These are phyloP conservation scores for Alternaria incomplexa DNA, from an alignment of 2,329 filamentous ascomycete genomes.

Conservation along the genomic window DNA sequence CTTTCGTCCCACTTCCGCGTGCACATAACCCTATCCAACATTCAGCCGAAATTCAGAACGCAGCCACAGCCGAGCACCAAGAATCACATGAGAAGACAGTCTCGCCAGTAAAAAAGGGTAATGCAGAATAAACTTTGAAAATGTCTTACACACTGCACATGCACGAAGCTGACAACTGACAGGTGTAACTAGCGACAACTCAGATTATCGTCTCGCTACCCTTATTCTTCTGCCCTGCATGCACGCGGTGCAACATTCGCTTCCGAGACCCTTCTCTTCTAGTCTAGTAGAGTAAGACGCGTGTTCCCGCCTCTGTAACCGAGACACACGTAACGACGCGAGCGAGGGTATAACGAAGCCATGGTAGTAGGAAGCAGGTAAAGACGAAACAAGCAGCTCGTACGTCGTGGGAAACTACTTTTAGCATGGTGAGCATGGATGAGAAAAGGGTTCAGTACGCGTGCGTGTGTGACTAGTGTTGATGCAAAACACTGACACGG, in stretches of 20 bases:
- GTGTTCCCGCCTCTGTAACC: constrained; percentile 20
- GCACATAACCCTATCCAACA: background rate
- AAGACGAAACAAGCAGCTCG: background rate
- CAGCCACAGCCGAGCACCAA: background rate
- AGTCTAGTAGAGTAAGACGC: constrained; percentile 1
- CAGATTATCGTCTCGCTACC: constrained; percentile 22
- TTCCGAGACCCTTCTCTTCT: constrained; percentile 10
- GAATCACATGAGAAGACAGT: background rate
- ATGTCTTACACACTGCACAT: background rate
- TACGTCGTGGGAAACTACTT: background rate
- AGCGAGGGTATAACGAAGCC: background rate
- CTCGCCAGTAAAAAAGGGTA: background rate
- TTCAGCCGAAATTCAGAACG: too few relatives aligned
- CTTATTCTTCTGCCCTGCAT: constrained; percentile 19
- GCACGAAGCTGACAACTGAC: constrained; percentile 5
- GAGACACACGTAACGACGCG: constrained; percentile 15
- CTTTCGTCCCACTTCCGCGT: background rate
- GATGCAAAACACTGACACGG: constrained; percentile 9
- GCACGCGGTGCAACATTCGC: constrained; percentile 13
- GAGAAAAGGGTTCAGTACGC: background rate
- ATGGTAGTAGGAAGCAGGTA: background rate
- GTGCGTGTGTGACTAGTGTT: background rate
- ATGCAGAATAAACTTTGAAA: background rate
- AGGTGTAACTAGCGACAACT: background rate
- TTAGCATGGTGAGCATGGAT: background rate